Base-by-base conservation (phyloP, 2,329 filamentous ascomycete genomes). In the Ustilaginoidea virens region DNA sequence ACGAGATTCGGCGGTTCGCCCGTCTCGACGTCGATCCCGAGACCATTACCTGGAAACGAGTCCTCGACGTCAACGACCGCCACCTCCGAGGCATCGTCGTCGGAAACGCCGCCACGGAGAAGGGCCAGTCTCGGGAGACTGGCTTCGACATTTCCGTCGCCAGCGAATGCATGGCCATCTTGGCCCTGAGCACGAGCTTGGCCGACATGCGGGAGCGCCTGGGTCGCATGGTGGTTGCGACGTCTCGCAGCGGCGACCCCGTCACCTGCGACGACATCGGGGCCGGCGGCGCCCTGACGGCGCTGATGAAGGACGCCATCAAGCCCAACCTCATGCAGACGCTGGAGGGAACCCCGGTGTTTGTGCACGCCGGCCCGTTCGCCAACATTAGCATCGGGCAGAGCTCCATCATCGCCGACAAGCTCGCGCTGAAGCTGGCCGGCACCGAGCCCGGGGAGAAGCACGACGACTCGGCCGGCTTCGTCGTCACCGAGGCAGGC, bases 321-420 rank as follows among this genome's bases (percentile, higher is more conserved):
- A 98, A 98, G 66, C 90, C 90, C 34, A 98, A 94, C 59, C 63
- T 98, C 39, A 96, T 98, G 90, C 90, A 98, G 57, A 93, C 83
- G 17, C 64, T 98, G 30, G 90, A 98, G 53, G 90, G 90, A 17
- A 98, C 90, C 6, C 90, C 90, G 0, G 90, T 96, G 3, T 92
- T 98, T 48, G 90, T 98, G 10, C 90, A 98, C 48, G 90, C 90
- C 14, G 90, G 90, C 4, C 90, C 90, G 11, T 98, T 98, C 46
- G 90, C 90, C 48, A 98, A 98, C 56, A 98, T 98, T 52, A 87
- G 79, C 55, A 96, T 98, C 39, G 90, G 90, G 28, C 90, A 92
- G 53, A 93, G 82, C 57, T 94, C 86, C 7, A 81, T 96, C 33
- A 67, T 98, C 33, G 87, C 90, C 11, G 90, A 96, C 53, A 92